Conservation (phyloP, 106 monocot species). For the Acorus gramineus region DNA sequence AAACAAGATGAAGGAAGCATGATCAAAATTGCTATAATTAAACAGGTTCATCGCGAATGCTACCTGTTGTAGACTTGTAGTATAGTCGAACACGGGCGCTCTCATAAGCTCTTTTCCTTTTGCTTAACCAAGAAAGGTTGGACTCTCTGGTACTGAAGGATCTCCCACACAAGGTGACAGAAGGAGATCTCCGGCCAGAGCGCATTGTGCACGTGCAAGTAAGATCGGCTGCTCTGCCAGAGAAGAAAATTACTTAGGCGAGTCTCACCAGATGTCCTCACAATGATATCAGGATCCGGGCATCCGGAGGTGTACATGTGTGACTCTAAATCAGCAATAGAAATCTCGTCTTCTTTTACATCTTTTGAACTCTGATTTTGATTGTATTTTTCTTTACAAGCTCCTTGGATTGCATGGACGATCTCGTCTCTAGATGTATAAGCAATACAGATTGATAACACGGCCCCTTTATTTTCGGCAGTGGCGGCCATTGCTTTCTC, state of each 20-base stretch:
- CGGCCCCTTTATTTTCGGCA: slow-evolving; percentile 12
- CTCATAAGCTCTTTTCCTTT: too few relatives aligned
- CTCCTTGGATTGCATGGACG: slow-evolving; percentile 7
- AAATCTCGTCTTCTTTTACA: neutral
- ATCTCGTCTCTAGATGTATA: slow-evolving; percentile 50
- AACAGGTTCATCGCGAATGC: too few relatives aligned
- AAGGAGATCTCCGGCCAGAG: slow-evolving; percentile 44
- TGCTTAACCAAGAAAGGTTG: slow-evolving; percentile 16
- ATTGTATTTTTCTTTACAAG: slow-evolving; percentile 6
- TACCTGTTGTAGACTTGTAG: too few relatives aligned
- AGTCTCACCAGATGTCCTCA: slow-evolving; percentile 48
- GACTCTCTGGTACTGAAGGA: slow-evolving; percentile 30
- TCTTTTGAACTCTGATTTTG: neutral
- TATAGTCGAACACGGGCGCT: too few relatives aligned
- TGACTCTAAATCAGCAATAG: slow-evolving; percentile 19
- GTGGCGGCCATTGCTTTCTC: slow-evolving; percentile 30
- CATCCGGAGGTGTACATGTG: slow-evolving; percentile 7
- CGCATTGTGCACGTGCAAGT: slow-evolving; percentile 15
- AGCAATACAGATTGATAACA: slow-evolving; percentile 26
- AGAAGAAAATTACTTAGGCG: slow-evolving; percentile 45
- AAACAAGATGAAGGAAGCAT: too few relatives aligned
- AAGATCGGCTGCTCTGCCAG: slow-evolving; percentile 25
- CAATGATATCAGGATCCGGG: slow-evolving; percentile 33
- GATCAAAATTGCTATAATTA: too few relatives aligned
- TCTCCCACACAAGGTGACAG: slow-evolving; percentile 32